Conservation (phyloP, 768 basidiomycete genomes). For the Rubroboletus pulcherrimus region DNA sequence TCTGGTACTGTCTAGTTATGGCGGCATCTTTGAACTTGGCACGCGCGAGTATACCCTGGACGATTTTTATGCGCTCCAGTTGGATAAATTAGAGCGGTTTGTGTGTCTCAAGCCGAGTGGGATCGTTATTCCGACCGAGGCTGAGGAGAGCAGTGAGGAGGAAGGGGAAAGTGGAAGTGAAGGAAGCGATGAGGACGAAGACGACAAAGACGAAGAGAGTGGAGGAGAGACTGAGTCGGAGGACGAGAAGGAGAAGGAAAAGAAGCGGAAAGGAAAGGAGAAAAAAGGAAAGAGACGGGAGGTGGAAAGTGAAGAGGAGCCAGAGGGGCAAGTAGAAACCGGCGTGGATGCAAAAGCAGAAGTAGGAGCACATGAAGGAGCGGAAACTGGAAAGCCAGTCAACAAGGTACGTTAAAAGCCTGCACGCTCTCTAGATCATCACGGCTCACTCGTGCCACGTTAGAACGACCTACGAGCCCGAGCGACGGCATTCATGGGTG, state of each 20-base stretch:
- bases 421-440: too few relatives aligned
- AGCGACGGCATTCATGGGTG: slow-evolving; percentile 59
- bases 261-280: slow-evolving; percentile 1
- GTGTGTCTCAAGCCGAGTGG: slow-evolving; percentile 67
- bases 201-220: slow-evolving; percentile 37
- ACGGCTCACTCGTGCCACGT: not conserved
- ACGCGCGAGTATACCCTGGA: slow-evolving; percentile 84
- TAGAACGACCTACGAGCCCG: slow-evolving; percentile 39
- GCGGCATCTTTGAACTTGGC: slow-evolving; percentile 83
- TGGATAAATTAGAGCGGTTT: slow-evolving; percentile 83
- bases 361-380: slow-evolving; percentile 4
- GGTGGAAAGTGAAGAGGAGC: slow-evolving; percentile 30
- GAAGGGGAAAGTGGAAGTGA: slow-evolving; percentile 59
- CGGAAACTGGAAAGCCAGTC: slow-evolving; percentile 8
- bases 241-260: not conserved
- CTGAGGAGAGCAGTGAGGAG: slow-evolving; percentile 58
- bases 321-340: not conserved
- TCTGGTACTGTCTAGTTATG: slow-evolving; percentile 51
- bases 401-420: slow-evolving; percentile 1
- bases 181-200: slow-evolving; percentile 53
- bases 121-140: slow-evolving; percentile 58
- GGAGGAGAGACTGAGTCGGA: slow-evolving; percentile 11
- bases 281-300: slow-evolving; percentile 16
- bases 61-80: slow-evolving; percentile 75
- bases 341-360: not conserved